Base-by-base conservation (phyloP, 768 basidiomycete species). In the Favolaschia claudopus region DNA sequence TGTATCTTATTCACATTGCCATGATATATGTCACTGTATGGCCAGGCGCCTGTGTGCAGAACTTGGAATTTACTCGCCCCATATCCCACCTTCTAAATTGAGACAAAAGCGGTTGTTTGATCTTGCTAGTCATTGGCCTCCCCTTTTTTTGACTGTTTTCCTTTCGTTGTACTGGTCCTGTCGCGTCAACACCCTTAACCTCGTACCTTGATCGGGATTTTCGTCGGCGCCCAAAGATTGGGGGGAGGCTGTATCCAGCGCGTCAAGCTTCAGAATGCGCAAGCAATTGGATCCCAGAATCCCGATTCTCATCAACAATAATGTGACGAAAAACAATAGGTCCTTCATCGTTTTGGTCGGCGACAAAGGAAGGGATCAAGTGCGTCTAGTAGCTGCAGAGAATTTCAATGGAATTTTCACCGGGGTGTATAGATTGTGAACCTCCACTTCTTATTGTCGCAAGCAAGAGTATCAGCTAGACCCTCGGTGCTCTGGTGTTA, bases 401-500 rank as follows among this genome's bases (percentile, higher is more conserved):
- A 28, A 47, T 50, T 42, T 42, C 55, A 22, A 48, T 63, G 15
- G 27, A 27, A 1, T 37, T 17, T 32, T 33, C 38, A 53, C 17
- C 1, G 2, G 57, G 13, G 12, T 29, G 54, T 34, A 24, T 67
- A 95, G 88, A 86, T 96, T 47, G 96, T 98, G 52, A 99, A 99
- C 73, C 81, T 99, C 27, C 96, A 99, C 74, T 99, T 92, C 74
- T 72, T 99, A 42, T 85, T 99, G 17, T 95, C 95, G 0, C 96
- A 98, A 72, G 91, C 92, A 14, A 84, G 91, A 51, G 88, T 95
- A 2, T 95, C 93, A 20, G 91, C 93, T 5, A 82, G 95, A 15
- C 95, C 95, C 2, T 93, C 91, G 7, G 95, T 97, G 2, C 77
- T 99, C 60, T 99, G 97, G 97, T 97, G 95, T 67, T 99, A 99